phyloP scores from a whole-genome alignment of 75 land plant genomes.

The Sequoiadendron giganteum region DNA sequence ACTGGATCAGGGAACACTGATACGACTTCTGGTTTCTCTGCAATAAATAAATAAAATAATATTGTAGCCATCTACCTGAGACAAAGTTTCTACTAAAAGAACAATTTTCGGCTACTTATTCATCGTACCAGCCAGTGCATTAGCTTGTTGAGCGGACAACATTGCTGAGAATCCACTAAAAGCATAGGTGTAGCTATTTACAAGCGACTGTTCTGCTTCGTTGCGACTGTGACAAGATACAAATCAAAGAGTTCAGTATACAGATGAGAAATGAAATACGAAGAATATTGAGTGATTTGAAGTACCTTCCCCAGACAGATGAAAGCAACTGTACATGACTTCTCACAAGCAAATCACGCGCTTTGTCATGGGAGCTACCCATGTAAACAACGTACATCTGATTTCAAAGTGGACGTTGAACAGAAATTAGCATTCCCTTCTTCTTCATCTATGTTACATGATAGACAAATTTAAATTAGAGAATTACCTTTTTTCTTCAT shows the following conservation, averaged over 20 bases:
- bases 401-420: neutral
- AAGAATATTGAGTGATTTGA: neutral
- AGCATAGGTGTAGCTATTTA: conserved; percentile 59
- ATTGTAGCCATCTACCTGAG: too few species aligned
- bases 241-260: too few species aligned
- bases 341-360: conserved; percentile 19
- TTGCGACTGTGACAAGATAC: conserved; percentile 17
- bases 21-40: conserved; percentile 51
- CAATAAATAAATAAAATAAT: neutral
- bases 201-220: conserved; percentile 40
- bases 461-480: neutral
- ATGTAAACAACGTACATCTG: conserved; percentile 72
- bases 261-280: too few species aligned
- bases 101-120: neutral
- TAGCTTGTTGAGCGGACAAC: conserved; percentile 60
- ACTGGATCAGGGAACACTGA: conserved; percentile 60
- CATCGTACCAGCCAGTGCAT: conserved; percentile 38
- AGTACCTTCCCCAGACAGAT: conserved; percentile 61
- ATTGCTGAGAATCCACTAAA: conserved; percentile 79
- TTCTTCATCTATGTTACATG: neutral
- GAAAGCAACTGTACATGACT: conserved; percentile 4
- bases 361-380: conserved; percentile 43
- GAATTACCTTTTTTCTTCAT: neutral
- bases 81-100: neutral
- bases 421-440: neutral